These are phyloP conservation scores for Hyaloscypha finlandica DNA, from an alignment of 495 filamentous ascomycete species.

Conservation along the genomic window DNA sequence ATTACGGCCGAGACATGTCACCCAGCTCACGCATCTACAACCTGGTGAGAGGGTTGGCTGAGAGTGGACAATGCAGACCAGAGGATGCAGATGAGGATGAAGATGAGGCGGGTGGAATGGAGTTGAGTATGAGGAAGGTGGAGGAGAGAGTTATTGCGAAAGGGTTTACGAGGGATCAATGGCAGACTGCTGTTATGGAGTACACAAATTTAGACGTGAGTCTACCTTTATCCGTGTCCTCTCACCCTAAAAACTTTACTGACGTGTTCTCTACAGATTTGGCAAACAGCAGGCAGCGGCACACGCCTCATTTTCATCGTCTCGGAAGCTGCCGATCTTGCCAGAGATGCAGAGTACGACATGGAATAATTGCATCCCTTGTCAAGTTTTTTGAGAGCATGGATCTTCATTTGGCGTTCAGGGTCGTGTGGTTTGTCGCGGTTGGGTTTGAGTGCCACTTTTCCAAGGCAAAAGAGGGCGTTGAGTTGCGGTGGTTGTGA, in stretches of 20 bases:
- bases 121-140: slow-evolving; percentile 83
- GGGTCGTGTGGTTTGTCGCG: not conserved
- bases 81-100: slow-evolving; percentile 66
- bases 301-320: slow-evolving; percentile 77
- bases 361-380: slow-evolving; percentile 8
- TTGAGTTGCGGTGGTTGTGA: too few species aligned
- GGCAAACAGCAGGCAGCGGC: slow-evolving; percentile 90
- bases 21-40: slow-evolving; percentile 91
- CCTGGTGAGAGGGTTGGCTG: slow-evolving; percentile 80
- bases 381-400: not conserved
- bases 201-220: slow-evolving; percentile 87
- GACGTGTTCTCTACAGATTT: slow-evolving; percentile 60
- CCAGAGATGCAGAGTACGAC: slow-evolving; percentile 22
- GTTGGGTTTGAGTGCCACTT: too few species aligned
- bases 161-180: slow-evolving; percentile 94
- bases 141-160: slow-evolving; percentile 89
- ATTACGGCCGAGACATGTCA: slow-evolving; percentile 67
- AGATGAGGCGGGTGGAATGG: slow-evolving; percentile 53
- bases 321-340: slow-evolving; percentile 32
- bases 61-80: slow-evolving; percentile 68
- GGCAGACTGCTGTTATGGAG: slow-evolving; percentile 81
- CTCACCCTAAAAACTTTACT: slow-evolving; percentile 17
- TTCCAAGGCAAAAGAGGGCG: too few species aligned
- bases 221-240: slow-evolving; percentile 29
- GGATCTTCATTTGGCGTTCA: not conserved